Conservation (phyloP, 2,329 filamentous ascomycete species). For the Sporothrix variecibatus region DNA sequence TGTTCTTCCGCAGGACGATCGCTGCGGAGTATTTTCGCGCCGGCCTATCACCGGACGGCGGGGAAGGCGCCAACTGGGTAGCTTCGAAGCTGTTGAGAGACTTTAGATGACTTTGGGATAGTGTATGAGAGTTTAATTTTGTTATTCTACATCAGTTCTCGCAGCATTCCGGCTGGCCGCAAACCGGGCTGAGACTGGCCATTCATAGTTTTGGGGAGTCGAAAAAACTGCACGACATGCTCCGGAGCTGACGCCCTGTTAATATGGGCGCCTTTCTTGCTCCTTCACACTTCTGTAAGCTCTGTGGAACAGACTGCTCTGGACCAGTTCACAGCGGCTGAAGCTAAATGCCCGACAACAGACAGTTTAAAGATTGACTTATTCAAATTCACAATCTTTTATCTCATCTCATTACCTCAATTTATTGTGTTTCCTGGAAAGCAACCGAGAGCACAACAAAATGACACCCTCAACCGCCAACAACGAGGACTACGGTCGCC, state of each 20-base stretch:
- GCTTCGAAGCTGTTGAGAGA: not conserved
- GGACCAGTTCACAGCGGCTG: not conserved
- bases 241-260: not conserved
- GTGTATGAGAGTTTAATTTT: not conserved
- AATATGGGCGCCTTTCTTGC: not conserved
- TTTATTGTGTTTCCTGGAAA: not conserved
- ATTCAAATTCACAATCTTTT: not conserved
- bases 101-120: too few species aligned
- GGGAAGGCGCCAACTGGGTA: not conserved
- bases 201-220: not conserved
- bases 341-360: not conserved
- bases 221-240: not conserved
- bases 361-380: not conserved
- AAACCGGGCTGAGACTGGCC: not conserved
- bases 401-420: not conserved
- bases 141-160: not conserved
- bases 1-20: not conserved
- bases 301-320: not conserved
- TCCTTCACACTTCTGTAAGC: too few species aligned
- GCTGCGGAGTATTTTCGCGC: not conserved
- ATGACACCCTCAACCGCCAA: not conserved
- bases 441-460: not conserved
- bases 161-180: not conserved
- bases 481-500: not conserved
- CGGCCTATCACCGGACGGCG: not conserved